A percentile compares a stretch with the other conserved stretches of the same genome.
These are phyloP conservation scores for Apostasia shenzhenica DNA, from an alignment of 106 monocot species.

Conservation along the genomic window DNA sequence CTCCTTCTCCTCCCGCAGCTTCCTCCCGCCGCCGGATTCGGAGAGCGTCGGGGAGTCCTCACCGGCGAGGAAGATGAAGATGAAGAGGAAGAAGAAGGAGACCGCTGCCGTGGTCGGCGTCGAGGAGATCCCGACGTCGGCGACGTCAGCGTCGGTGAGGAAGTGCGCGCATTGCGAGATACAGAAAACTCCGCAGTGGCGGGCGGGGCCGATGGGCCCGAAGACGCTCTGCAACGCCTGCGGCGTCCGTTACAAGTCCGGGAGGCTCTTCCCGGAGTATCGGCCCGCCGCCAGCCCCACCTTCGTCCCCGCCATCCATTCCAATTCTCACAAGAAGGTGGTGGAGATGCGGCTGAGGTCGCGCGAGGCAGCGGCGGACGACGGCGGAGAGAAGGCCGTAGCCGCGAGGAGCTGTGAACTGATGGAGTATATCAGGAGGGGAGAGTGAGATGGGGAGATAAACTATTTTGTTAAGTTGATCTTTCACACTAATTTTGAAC, in stretches of 20 bases:
- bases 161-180: neutral
- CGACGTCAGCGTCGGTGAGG: neutral
- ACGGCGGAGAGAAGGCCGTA: neutral
- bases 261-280: constrained; percentile 39
- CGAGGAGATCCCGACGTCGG: too few relatives aligned
- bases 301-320: constrained; percentile 15
- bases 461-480: too few relatives aligned
- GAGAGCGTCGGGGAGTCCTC: constrained; percentile 35
- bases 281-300: constrained; percentile 19
- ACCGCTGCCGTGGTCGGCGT: neutral
- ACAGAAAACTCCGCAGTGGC: constrained; percentile 20
- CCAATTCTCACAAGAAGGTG: constrained; percentile 3
- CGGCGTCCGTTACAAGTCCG: constrained; percentile 23
- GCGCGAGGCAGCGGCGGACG: neutral
- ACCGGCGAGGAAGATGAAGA: neutral
- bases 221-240: constrained; percentile 27
- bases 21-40: constrained; percentile 8
- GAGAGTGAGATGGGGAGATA: neutral
- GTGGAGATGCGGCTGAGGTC: constrained; percentile 6
- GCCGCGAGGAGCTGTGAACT: constrained; percentile 5
- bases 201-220: constrained; percentile 18
- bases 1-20: constrained; percentile 21
- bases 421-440: constrained; percentile 3
- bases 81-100: neutral
- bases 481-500: too few relatives aligned